These are phyloP conservation scores for Chrysosporium queenslandicum DNA, from an alignment of 2,329 filamentous ascomycete genomes.

Conservation along the genomic window DNA sequence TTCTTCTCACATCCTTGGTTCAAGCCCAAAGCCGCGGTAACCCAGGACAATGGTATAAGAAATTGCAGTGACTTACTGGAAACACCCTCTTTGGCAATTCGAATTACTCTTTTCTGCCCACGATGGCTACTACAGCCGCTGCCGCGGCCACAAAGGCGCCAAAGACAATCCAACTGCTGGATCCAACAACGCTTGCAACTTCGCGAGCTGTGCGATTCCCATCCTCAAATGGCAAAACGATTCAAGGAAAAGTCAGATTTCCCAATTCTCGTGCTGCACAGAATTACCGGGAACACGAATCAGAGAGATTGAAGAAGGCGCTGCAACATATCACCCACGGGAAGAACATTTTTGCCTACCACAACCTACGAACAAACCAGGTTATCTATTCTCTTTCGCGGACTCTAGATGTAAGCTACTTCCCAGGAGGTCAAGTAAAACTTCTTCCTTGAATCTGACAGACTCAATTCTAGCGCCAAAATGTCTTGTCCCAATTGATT, in stretches of 20 bases:
- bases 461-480: constrained; percentile 42
- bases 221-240: constrained; percentile 21
- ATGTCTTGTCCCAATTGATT: constrained; percentile 47
- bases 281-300: constrained; percentile 30
- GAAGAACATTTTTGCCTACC: constrained; percentile 53
- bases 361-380: constrained; percentile 53
- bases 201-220: constrained; percentile 15
- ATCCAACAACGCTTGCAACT: constrained; percentile 15
- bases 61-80: not conserved
- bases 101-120: not conserved
- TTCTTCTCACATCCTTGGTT: not conserved
- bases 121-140: constrained; percentile 7
- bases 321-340: constrained; percentile 43
- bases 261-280: constrained; percentile 36
- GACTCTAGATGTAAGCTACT: constrained; percentile 42
- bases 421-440: not conserved
- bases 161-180: constrained; percentile 14
- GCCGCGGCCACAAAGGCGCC: constrained; percentile 11
- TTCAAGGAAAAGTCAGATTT: constrained; percentile 35
- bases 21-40: not conserved
- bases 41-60: not conserved
- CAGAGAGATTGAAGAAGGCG: constrained; percentile 36
- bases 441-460: too few species aligned
- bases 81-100: not conserved
- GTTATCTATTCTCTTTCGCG: constrained; percentile 53